Conservation (phyloP, 2,329 filamentous ascomycete species). For the Zasmidium citrigriseum region DNA sequence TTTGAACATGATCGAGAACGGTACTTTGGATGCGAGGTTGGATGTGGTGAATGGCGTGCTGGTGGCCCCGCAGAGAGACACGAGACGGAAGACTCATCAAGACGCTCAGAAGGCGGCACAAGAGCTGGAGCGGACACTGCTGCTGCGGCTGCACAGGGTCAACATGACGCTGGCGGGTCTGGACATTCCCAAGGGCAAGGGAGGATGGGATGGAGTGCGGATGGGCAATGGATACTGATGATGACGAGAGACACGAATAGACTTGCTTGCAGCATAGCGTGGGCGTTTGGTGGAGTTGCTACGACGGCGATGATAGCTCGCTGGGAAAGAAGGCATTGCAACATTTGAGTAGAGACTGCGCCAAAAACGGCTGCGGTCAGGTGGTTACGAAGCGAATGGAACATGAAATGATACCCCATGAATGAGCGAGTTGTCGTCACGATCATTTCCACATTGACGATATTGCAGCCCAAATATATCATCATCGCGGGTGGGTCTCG, state of each 20-base stretch:
- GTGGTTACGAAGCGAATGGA: not conserved
- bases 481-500: too few relatives aligned
- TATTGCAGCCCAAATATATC: too few relatives aligned
- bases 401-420: not conserved
- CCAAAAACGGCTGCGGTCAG: not conserved
- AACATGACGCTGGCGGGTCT: slow-evolving; percentile 74
- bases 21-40: slow-evolving; percentile 74
- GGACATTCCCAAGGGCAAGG: slow-evolving; percentile 47
- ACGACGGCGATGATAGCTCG: not conserved
- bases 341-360: not conserved
- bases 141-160: slow-evolving; percentile 75
- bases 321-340: not conserved
- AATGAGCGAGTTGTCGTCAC: too few relatives aligned
- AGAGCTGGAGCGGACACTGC: slow-evolving; percentile 72
- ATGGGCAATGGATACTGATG: slow-evolving; percentile 16
- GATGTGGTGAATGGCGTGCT: slow-evolving; percentile 82
- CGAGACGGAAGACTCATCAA: slow-evolving; percentile 69
- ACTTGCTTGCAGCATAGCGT: slow-evolving; percentile 4
- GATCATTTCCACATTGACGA: too few relatives aligned
- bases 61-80: slow-evolving; percentile 67
- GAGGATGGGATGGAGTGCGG: slow-evolving; percentile 5
- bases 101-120: slow-evolving; percentile 68
- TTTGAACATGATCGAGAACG: slow-evolving; percentile 71
- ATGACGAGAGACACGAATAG: not conserved
- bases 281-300: not conserved